Evolutionary conservation across 202 grass and related monocot species (phyloP).

Genomic region (Carex arenaria): DNA sequence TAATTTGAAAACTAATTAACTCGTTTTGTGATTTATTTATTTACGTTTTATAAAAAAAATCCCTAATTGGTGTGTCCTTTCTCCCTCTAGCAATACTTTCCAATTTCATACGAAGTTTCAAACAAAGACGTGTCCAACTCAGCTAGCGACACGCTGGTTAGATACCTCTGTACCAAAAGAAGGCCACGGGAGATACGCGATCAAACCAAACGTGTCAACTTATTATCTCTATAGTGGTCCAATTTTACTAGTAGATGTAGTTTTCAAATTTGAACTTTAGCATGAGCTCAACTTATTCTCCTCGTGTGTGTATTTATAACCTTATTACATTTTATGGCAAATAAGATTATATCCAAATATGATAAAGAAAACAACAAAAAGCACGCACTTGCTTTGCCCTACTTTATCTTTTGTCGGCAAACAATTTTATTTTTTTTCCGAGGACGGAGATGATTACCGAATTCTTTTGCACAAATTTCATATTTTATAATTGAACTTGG

Average conservation of each 20-base stretch:
- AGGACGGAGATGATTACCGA: too few relatives aligned
- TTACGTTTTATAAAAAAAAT: too few relatives aligned
- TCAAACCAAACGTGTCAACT: neutral
- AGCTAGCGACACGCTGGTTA: neutral
- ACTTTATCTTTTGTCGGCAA: neutral
- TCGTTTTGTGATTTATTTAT: too few relatives aligned
- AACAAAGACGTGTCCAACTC: too few relatives aligned
- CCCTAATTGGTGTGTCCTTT: too few relatives aligned
- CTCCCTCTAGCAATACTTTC: too few relatives aligned
- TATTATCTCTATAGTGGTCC: neutral
- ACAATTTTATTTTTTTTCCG: too few relatives aligned
- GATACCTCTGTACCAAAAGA: neutral
- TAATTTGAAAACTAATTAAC: too few relatives aligned
- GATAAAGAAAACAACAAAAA: neutral
- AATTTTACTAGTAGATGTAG: constrained; percentile 11
- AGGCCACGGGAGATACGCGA: neutral
- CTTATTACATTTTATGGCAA: neutral
- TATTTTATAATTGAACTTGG: too few relatives aligned
- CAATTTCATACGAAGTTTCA: too few relatives aligned
- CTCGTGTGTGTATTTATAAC: neutral
- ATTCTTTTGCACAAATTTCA: too few relatives aligned
- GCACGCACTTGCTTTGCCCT: too few relatives aligned
- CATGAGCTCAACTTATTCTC: neutral
- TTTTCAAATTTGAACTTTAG: neutral
- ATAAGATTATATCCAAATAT: neutral